Percentiles rank a stretch among this genome's conserved stretches.
phyloP scores from a whole-genome alignment of 768 basidiomycete species.

The Clavaria fumosa region DNA sequence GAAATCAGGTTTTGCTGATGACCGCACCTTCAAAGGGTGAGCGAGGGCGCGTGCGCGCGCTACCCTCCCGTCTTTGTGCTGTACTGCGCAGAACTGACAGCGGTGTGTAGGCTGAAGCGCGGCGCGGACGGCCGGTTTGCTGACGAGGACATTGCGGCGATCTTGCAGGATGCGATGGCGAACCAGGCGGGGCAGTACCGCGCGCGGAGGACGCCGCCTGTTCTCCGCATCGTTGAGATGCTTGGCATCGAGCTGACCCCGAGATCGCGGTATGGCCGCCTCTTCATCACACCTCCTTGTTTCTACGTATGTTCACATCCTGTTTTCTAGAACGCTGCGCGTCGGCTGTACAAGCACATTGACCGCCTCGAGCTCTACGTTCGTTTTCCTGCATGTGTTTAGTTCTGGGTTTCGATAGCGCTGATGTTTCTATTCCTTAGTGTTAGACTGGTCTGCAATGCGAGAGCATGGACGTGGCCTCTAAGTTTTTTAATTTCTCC shows the following conservation, averaged over 20 bases:
- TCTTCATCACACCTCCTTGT: neutral
- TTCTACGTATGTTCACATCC: neutral
- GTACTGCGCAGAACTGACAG: no score
- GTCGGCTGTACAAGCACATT: constrained; percentile 20
- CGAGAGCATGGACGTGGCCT: no score
- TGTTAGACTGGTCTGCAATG: constrained; percentile 24
- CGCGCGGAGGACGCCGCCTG: constrained; percentile 31
- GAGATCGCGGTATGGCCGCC: constrained; percentile 24
- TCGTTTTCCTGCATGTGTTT: constrained; percentile 2
- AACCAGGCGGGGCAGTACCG: no score
- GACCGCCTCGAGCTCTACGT: constrained; percentile 26
- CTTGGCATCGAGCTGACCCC: constrained; percentile 34
- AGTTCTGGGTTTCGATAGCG: neutral
- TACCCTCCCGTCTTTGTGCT: no score
- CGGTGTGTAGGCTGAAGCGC: no score
- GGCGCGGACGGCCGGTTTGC: no score
- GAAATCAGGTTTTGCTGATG: no score
- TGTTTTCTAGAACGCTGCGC: constrained; percentile 16
- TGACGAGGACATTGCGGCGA: no score
- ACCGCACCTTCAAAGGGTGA: no score
- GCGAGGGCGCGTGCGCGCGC: no score
- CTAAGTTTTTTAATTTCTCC: no score
- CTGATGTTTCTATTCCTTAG: neutral
- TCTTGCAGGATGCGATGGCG: no score
- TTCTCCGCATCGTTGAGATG: constrained; percentile 37